phyloP scores from a whole-genome alignment of 164 flowering plant species.

The Magnolia kwangsiensis region DNA sequence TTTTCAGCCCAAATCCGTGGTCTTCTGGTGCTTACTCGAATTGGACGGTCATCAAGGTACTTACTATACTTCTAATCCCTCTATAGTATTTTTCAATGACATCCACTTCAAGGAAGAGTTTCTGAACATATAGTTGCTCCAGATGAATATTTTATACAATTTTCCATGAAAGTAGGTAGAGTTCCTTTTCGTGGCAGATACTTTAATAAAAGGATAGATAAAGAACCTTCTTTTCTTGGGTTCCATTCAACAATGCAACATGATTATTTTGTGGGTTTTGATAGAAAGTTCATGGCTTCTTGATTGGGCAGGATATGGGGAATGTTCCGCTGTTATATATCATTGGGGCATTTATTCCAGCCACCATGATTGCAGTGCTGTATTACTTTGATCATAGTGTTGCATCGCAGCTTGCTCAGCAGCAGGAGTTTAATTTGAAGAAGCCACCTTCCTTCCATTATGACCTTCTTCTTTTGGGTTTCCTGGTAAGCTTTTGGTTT shows the following conservation, averaged over 20 bases:
- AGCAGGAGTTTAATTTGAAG: conserved; percentile 90
- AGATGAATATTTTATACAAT: neutral
- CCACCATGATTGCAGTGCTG: conserved; percentile 99
- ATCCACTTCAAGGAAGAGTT: neutral
- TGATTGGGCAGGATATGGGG: conserved; percentile 72
- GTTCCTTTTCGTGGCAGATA: neutral
- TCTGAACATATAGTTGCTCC: neutral
- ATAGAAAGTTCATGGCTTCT: neutral
- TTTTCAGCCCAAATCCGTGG: conserved; percentile 97
- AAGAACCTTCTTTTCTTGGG: neutral
- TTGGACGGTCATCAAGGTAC: conserved; percentile 92
- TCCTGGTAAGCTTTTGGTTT: conserved; percentile 52
- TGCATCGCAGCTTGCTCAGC: conserved; percentile 96
- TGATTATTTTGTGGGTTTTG: neutral
- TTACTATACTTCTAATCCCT: neutral
- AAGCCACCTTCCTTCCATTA: conserved; percentile 93
- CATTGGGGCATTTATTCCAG: conserved; percentile 90
- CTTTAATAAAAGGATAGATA: too few species aligned
- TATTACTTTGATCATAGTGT: conserved; percentile 99
- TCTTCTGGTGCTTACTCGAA: conserved; percentile 88
- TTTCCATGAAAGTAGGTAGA: neutral
- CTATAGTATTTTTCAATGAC: neutral
- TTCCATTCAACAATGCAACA: neutral
- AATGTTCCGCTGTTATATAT: conserved; percentile 81
- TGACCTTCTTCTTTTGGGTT: conserved; percentile 90